These are phyloP conservation scores for Phaeosphaeria sp. DNA, from an alignment of 2,329 filamentous ascomycete species.

Conservation along the genomic window DNA sequence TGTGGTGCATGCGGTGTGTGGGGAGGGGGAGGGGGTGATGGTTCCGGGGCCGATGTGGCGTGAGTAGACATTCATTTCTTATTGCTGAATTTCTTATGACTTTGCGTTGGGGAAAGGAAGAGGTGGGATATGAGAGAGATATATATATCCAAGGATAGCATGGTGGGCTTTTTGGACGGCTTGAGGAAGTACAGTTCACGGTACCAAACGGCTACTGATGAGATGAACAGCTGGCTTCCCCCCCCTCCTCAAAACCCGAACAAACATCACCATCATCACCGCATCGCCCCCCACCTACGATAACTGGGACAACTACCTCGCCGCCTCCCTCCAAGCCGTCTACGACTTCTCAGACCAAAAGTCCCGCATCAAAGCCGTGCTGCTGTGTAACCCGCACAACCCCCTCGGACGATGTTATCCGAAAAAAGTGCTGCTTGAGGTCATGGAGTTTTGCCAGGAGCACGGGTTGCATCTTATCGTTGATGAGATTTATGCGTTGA, in stretches of 20 bases:
- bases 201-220: not conserved
- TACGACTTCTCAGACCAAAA: conserved; percentile 37
- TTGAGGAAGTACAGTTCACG: too few relatives aligned
- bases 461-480: conserved; percentile 36
- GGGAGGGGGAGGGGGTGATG: conserved; percentile 41
- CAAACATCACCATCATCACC: conserved; percentile 34
- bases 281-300: conserved; percentile 37
- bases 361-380: conserved; percentile 38
- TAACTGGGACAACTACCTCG: conserved; percentile 40
- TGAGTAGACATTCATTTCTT: conserved; percentile 27
- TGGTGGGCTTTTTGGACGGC: too few relatives aligned
- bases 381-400: conserved; percentile 39
- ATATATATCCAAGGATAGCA: too few relatives aligned
- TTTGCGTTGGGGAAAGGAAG: too few relatives aligned
- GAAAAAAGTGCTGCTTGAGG: conserved; percentile 31
- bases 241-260: conserved; percentile 21
- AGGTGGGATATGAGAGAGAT: too few relatives aligned
- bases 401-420: conserved; percentile 36
- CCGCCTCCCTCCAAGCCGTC: conserved; percentile 38
- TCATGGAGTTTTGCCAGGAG: conserved; percentile 44
- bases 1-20: conserved; percentile 36
- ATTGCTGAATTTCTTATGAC: too few relatives aligned
- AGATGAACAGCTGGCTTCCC: conserved; percentile 28
- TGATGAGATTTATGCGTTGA: conserved; percentile 36
- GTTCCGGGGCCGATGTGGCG: conserved; percentile 41